Conservation (phyloP, 2,329 filamentous ascomycete species). For the Acephala macrosclerotiorum region DNA sequence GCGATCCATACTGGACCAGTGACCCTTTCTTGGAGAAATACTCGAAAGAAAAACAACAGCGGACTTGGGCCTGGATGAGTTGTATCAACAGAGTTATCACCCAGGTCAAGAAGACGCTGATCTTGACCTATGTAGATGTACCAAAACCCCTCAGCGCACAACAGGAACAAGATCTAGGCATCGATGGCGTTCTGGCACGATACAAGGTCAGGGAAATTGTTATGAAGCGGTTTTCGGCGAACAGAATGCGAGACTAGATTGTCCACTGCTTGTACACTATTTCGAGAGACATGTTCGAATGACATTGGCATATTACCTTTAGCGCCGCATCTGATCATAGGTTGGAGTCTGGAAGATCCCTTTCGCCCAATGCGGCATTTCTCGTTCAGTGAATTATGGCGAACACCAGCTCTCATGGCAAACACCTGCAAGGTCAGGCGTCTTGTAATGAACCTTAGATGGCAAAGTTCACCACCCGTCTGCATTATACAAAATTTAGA, state of each 20-base stretch:
- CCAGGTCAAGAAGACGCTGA: slow-evolving; percentile 88
- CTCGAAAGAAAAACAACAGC: slow-evolving; percentile 57
- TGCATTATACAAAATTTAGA: neutral
- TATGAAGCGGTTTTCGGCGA: slow-evolving; percentile 75
- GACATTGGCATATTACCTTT: neutral
- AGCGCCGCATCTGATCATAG: neutral
- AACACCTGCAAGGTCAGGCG: no score
- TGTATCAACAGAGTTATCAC: slow-evolving; percentile 88
- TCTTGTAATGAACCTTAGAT: no score
- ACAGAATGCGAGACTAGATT: slow-evolving; percentile 30
- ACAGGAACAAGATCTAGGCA: slow-evolving; percentile 56
- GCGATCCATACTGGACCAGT: slow-evolving; percentile 72
- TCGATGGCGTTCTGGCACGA: slow-evolving; percentile 67
- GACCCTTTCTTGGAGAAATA: slow-evolving; percentile 55
- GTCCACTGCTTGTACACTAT: slow-evolving; percentile 6
- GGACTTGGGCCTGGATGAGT: slow-evolving; percentile 85
- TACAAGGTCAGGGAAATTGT: slow-evolving; percentile 85
- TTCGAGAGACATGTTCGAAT: neutral
- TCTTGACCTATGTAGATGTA: slow-evolving; percentile 90
- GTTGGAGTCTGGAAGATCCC: neutral
- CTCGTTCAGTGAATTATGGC: no score
- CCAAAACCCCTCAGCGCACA: slow-evolving; percentile 68
- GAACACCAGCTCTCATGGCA: no score
- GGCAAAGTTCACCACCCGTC: no score
- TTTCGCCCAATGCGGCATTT: neutral